Conservation (phyloP, 441 rosid genomes). For the Mallotus japonicus region DNA sequence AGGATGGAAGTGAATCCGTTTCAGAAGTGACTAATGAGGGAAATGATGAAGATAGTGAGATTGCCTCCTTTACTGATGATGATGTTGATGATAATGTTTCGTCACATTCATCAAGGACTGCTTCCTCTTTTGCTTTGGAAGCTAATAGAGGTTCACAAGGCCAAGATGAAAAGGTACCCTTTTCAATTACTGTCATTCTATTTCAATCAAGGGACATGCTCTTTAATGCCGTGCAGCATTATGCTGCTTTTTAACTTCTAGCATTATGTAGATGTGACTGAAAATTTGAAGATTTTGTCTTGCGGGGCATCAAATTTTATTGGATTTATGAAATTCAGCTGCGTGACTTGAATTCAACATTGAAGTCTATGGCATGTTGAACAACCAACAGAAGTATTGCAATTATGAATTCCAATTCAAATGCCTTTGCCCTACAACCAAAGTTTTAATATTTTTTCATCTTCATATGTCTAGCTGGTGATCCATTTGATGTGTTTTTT, state of each 20-base stretch:
- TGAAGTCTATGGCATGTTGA: not conserved
- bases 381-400: not conserved
- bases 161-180: constrained; percentile 48
- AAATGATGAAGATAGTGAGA: constrained; percentile 53
- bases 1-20: constrained; percentile 55
- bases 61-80: constrained; percentile 73
- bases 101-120: constrained; percentile 47
- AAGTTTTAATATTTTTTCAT: constrained; percentile 3
- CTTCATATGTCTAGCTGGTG: not conserved
- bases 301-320: constrained; percentile 2
- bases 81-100: constrained; percentile 54
- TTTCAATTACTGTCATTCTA: not conserved
- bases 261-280: not conserved
- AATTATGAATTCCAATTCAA: constrained; percentile 6
- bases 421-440: not conserved
- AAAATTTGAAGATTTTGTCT: not conserved
- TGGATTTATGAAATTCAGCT: not conserved
- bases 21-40: constrained; percentile 51
- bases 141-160: constrained; percentile 34
- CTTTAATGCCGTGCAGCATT: not conserved
- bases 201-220: not conserved
- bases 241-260: not conserved
- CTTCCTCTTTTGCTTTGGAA: constrained; percentile 43
- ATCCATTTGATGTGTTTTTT: not conserved
- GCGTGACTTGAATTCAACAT: not conserved